Conservation (phyloP, 1,284 basidiomycete species). For the Thelephora terrestris region DNA sequence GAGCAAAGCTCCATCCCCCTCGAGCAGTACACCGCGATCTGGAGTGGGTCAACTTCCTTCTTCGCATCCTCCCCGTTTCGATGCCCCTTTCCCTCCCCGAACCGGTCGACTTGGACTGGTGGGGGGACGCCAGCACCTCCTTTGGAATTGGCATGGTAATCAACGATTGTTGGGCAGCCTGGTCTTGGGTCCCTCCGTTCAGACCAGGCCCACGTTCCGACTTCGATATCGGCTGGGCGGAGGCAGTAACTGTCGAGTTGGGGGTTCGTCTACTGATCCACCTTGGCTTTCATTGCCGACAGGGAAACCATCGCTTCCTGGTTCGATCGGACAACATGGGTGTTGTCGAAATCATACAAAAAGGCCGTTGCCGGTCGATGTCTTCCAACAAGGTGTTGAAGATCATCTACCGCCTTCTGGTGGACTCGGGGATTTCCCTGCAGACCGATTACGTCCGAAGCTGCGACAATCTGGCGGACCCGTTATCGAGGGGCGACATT, state of each 20-base stretch:
- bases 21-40: conserved; percentile 13
- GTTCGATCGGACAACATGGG: conserved; percentile 26
- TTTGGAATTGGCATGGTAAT: no score
- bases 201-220: conserved; percentile 18
- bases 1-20: conserved; percentile 9
- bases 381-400: conserved; percentile 23
- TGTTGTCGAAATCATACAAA: conserved; percentile 20
- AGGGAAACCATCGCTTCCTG: no score
- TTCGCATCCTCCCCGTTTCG: conserved; percentile 15
- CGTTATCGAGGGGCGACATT: conserved; percentile 26
- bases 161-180: conserved; percentile 13
- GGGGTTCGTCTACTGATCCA: conserved; percentile 14
- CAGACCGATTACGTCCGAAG: conserved; percentile 16
- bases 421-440: conserved; percentile 11
- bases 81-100: conserved; percentile 12
- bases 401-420: conserved; percentile 18
- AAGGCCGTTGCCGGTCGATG: conserved; percentile 20
- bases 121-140: conserved; percentile 18
- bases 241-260: no score
- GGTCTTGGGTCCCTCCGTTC: conserved; percentile 23
- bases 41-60: conserved; percentile 13
- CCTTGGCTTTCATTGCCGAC: no score
- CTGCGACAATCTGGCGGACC: conserved; percentile 22
- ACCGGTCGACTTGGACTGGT: conserved; percentile 23
- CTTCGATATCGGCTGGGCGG: conserved; percentile 28